Evolutionary conservation across 345 rosid genomes (phyloP).

Genomic region (Syzygium grande): DNA sequence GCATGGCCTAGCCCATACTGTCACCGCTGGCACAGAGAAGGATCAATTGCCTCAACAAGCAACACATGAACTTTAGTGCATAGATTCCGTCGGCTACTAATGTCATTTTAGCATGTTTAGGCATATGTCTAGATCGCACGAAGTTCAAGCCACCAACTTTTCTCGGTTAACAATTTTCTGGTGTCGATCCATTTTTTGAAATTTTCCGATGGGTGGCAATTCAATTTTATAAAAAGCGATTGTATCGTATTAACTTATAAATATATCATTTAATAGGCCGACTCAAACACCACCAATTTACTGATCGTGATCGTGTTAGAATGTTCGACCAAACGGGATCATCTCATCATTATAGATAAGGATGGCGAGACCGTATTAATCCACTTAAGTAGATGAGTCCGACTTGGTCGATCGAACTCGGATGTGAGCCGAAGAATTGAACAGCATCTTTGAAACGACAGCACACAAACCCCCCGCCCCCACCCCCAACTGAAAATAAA

Average conservation of each 20-base stretch:
- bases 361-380: neutral
- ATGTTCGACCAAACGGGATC: fast-evolving
- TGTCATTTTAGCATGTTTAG: neutral
- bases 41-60: neutral
- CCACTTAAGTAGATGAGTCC: neutral
- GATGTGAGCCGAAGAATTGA: neutral
- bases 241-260: fast-evolving
- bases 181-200: neutral
- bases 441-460: neutral
- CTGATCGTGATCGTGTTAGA: fast-evolving
- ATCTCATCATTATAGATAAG: neutral
- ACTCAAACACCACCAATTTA: fast-evolving
- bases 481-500: too few relatives aligned
- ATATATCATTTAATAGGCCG: fast-evolving
- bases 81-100: neutral
- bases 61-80: fast-evolving
- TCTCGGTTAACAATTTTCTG: neutral
- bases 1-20: neutral
- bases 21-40: fast-evolving
- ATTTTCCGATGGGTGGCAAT: neutral
- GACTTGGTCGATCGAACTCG: neutral
- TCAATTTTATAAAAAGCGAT: fast-evolving
- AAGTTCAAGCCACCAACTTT: neutral
- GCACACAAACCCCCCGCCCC: too few relatives aligned
- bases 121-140: neutral